Base-by-base conservation (phyloP, 2,329 filamentous ascomycete genomes). In the Davidsoniella virescens region DNA sequence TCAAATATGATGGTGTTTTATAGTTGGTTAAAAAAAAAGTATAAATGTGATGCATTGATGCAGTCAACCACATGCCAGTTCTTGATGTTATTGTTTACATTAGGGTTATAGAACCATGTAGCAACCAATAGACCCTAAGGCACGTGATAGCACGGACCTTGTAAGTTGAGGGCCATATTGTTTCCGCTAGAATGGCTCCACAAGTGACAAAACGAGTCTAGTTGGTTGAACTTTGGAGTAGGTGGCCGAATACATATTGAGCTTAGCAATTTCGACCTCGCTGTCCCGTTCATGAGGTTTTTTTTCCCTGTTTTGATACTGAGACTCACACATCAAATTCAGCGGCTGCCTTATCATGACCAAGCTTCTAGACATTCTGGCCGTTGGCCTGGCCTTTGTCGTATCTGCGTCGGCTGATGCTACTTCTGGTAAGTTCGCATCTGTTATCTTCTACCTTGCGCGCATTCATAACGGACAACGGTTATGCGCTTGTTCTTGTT, bases 291-390 rank as follows among this genome's bases (percentile, higher is more conserved):
- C 29, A 33, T 33, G 29, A 33, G 29, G 12, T 33, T 33, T 23
- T 16, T 20, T n/a, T 26, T 40, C 10, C 9, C 23, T 40, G 23
- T 14, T 29, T 42, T 26, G 38, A 41, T 38, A 25, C 12, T 29
- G 48, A 44, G 20, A 39, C 23, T 39, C 37, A 40, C 14, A 42
- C 41, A 16, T 29, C 8, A 26, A 23, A 23, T 23, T 23, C 20
- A 1, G 20, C 29, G 33, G 10, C 48, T 16, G 20, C 18, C 17
- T 38, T 18, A 50, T 29, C 23, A 53, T 53, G 52, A 51, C 48
- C 17, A 53, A 53, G 44, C 40, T 53, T 20, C 20, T 50, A 14
- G 47, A 50, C 44, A 47, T 53, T 42, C n/a, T 51, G 43, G 36
- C 44, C 16, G 48, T 50, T 18, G 33, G 52, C 17, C 44, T 45